A percentile compares a stretch with the other conserved stretches of the same genome.
phyloP scores from a whole-genome alignment of 331 rosid genomes.

The Spiraea crenata region DNA sequence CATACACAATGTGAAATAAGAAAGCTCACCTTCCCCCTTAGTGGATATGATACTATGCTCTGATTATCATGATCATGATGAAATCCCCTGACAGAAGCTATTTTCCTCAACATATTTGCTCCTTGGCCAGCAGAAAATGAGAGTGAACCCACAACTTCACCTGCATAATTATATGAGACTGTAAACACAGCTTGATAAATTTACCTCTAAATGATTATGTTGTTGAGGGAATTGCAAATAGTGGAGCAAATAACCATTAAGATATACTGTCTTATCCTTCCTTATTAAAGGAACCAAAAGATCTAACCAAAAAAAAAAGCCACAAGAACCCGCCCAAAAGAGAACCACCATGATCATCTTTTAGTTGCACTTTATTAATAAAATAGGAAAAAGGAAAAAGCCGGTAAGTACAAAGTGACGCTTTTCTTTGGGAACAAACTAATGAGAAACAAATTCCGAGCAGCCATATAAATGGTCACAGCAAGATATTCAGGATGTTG shows the following conservation, averaged over 20 bases:
- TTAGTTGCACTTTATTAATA: not conserved
- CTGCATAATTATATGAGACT: conserved; percentile 36
- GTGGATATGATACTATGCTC: conserved; percentile 51
- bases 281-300: not conserved
- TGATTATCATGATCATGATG: conserved; percentile 54
- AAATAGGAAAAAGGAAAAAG: not conserved
- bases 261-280: not conserved
- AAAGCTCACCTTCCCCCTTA: conserved; percentile 61
- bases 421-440: not conserved
- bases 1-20: conserved; percentile 24
- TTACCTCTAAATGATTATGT: not conserved
- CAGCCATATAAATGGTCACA: not conserved
- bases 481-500: conserved; percentile 2
- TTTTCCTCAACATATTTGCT: conserved; percentile 61
- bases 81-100: conserved; percentile 71
- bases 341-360: not conserved
- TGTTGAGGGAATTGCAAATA: conserved; percentile 5
- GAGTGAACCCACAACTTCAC: conserved; percentile 89
- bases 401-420: not conserved
- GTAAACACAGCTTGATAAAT: not conserved
- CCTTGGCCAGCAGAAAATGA: conserved; percentile 84
- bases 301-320: not conserved
- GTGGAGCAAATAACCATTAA: not conserved
- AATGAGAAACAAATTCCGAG: not conserved
- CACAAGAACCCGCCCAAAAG: not conserved